A percentile compares a stretch with the other conserved stretches of the same genome.
Conservation (phyloP, 2,329 filamentous ascomycete genomes). For the Fonsecaea erecta region DNA sequence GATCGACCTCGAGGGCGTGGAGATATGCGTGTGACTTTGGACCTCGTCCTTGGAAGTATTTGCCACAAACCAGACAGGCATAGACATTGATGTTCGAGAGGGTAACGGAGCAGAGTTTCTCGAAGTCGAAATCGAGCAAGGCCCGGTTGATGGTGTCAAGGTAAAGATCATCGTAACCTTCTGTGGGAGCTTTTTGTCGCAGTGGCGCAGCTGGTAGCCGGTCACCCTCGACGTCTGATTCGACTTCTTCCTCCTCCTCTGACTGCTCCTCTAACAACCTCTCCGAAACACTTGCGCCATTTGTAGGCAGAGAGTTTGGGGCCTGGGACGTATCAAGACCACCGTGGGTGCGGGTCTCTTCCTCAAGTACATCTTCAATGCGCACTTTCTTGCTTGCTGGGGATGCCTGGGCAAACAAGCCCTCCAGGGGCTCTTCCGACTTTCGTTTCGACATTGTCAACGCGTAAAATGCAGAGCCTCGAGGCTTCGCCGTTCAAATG, state of each 20-base stretch:
- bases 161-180: conserved; percentile 93
- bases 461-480: not conserved
- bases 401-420: conserved; percentile 43
- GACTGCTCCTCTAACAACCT: conserved; percentile 35
- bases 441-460: conserved; percentile 52
- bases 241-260: conserved; percentile 42
- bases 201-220: conserved; percentile 46
- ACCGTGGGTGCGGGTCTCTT: conserved; percentile 23
- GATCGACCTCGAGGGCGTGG: conserved; percentile 89
- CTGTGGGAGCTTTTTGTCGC: conserved; percentile 77
- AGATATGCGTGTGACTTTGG: conserved; percentile 97
- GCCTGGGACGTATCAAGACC: not conserved
- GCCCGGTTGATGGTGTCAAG: conserved; percentile 94
- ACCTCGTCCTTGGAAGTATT: conserved; percentile 93
- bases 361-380: conserved; percentile 44
- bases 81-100: conserved; percentile 99
- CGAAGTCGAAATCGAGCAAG: conserved; percentile 96
- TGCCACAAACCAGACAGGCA: conserved; percentile 95
- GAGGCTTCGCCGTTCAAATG: not conserved
- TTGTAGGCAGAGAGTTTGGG: conserved; percentile 2
- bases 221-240: conserved; percentile 46
- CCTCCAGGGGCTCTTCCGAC: conserved; percentile 51
- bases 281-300: conserved; percentile 9
- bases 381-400: conserved; percentile 52
- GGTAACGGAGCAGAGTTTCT: conserved; percentile 95